Evolutionary conservation across 2,329 filamentous ascomycete species (phyloP).

Genomic region (Aspergillus ochraceoroseus): DNA sequence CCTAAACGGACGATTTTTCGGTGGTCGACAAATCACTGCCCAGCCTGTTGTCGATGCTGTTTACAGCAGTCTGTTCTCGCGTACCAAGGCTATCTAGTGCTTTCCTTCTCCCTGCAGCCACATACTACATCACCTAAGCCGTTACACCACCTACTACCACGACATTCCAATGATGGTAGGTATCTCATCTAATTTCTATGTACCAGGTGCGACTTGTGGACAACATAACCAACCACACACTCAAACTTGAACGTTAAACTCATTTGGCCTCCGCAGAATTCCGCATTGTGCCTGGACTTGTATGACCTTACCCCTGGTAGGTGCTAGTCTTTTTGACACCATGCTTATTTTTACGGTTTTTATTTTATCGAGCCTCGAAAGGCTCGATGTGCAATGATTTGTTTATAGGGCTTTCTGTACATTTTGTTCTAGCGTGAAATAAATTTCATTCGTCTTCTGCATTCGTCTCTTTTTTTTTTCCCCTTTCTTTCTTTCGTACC

Average conservation of each 20-base stretch:
- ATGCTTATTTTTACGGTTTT: conserved; percentile 19
- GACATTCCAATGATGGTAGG: conserved; percentile 24
- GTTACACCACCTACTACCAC: conserved; percentile 16
- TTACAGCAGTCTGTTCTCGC: conserved; percentile 93
- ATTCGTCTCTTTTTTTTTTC: background rate
- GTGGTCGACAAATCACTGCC: conserved; percentile 85
- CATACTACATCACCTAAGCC: conserved; percentile 3
- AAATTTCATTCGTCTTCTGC: background rate
- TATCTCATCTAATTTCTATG: conserved; percentile 27
- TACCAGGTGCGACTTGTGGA: conserved; percentile 26
- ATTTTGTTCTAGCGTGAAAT: conserved; percentile 19
- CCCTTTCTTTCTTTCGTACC: no score
- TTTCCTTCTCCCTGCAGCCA: background rate
- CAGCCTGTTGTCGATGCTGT: conserved; percentile 96
- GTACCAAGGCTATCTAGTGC: conserved; percentile 68
- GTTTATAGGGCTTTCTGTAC: conserved; percentile 26
- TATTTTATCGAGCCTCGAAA: conserved; percentile 22
- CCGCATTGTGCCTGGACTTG: conserved; percentile 24
- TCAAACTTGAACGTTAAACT: conserved; percentile 14
- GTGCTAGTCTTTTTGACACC: conserved; percentile 30
- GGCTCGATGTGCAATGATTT: conserved; percentile 27
- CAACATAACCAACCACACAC: conserved; percentile 13
- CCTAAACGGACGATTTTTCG: conserved; percentile 94
- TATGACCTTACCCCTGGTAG: conserved; percentile 38
- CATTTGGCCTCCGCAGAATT: conserved; percentile 6